A percentile compares a stretch with the other conserved stretches of the same genome.
These are phyloP conservation scores for Backusella liffmaniae DNA, from an alignment of 192 early-diverging fungal species.

Conservation along the genomic window DNA sequence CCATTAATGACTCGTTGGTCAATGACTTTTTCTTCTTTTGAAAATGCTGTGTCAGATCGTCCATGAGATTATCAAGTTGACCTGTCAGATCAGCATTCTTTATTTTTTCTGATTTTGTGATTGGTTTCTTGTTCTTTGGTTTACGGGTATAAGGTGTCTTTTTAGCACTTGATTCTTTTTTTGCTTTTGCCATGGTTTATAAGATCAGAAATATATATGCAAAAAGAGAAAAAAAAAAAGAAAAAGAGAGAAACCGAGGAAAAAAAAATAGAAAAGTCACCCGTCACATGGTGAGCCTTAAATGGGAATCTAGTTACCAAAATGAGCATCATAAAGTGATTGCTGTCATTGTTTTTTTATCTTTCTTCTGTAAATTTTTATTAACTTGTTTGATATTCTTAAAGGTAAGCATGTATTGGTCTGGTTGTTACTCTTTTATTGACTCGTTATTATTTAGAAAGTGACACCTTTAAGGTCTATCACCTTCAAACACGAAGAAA, in stretches of 20 bases:
- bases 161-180: not conserved
- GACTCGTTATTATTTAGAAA: too few relatives aligned
- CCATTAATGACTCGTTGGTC: not conserved
- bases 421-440: too few relatives aligned
- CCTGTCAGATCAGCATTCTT: slow-evolving; percentile 26
- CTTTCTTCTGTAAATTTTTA: too few relatives aligned
- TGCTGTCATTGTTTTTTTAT: too few relatives aligned
- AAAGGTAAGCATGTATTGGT: too few relatives aligned
- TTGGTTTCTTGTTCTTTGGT: slow-evolving; percentile 1
- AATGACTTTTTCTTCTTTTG: slow-evolving; percentile 14
- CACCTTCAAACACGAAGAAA: too few relatives aligned
- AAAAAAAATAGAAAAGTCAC: not conserved
- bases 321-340: too few relatives aligned
- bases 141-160: slow-evolving; percentile 10
- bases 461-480: too few relatives aligned
- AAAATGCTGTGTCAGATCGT: slow-evolving; percentile 17
- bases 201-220: too few relatives aligned
- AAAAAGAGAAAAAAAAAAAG: too few relatives aligned
- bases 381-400: too few relatives aligned
- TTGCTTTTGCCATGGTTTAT: slow-evolving; percentile 16
- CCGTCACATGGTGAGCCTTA: not conserved
- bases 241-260: not conserved
- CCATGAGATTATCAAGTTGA: slow-evolving; percentile 24
- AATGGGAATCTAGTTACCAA: too few relatives aligned
- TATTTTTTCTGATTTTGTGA: slow-evolving; percentile 14